phyloP scores from a whole-genome alignment of 2,329 filamentous ascomycete species.

The Ambrosiella beaveri region DNA sequence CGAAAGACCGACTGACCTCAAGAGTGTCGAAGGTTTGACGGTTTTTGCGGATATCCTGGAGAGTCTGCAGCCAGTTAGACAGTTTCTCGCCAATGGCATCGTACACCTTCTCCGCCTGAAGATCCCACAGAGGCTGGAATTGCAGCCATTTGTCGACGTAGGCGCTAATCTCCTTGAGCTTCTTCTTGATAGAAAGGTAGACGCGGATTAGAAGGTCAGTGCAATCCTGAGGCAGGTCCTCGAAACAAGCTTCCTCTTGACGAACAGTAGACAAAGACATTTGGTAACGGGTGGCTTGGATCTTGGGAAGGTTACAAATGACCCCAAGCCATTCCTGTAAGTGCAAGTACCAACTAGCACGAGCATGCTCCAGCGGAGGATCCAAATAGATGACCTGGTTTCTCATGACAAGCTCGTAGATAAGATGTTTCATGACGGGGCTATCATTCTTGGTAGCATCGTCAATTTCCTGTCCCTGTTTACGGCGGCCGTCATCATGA shows the following conservation, averaged over 20 bases:
- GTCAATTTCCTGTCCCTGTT: constrained; percentile 26
- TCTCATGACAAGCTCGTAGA: constrained; percentile 91
- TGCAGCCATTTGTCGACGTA: constrained; percentile 98
- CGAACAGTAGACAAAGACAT: constrained; percentile 57
- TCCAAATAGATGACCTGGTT: constrained; percentile 97
- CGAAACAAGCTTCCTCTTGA: constrained; percentile 57
- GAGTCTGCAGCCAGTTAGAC: constrained; percentile 77
- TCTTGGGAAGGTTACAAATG: constrained; percentile 80
- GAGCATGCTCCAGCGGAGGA: constrained; percentile 77
- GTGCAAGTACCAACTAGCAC: constrained; percentile 84
- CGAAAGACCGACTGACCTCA: constrained; percentile 81
- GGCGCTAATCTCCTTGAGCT: constrained; percentile 57
- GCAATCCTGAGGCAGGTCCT: constrained; percentile 69
- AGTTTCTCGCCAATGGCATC: constrained; percentile 82
- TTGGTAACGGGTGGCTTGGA: constrained; percentile 90
- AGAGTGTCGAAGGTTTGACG: constrained; percentile 94
- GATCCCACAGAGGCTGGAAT: constrained; percentile 95
- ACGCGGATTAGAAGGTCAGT: constrained; percentile 63
- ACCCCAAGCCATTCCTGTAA: constrained; percentile 87
- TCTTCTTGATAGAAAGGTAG: constrained; percentile 68
- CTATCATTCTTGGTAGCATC: constrained; percentile 32
- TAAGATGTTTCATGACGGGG: constrained; percentile 53
- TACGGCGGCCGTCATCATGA: constrained; percentile 34
- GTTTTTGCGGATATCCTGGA: constrained; percentile 94
- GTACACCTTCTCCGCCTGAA: constrained; percentile 90